These are phyloP conservation scores for Exophiala lecanii-corni DNA, from an alignment of 2,329 filamentous ascomycete species.

Conservation along the genomic window DNA sequence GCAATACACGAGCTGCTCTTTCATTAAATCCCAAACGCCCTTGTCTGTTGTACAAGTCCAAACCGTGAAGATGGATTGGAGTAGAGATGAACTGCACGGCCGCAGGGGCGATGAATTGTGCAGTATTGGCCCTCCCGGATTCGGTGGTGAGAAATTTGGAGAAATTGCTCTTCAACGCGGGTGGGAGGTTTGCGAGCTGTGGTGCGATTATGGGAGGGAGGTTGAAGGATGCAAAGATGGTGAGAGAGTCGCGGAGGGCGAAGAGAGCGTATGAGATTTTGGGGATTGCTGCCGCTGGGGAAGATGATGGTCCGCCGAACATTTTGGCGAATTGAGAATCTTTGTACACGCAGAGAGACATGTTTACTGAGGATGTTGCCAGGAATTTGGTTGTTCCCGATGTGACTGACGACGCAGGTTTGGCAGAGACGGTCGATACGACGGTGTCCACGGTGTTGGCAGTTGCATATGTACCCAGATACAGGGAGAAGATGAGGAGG, in stretches of 20 bases:
- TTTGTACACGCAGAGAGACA: slow-evolving; percentile 75
- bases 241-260: slow-evolving; percentile 72
- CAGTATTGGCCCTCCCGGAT: slow-evolving; percentile 39
- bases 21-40: slow-evolving; percentile 46
- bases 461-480: slow-evolving; percentile 83
- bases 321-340: slow-evolving; percentile 77
- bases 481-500: slow-evolving; percentile 56
- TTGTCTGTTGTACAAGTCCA: slow-evolving; percentile 76
- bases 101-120: slow-evolving; percentile 76
- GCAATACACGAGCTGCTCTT: slow-evolving; percentile 57
- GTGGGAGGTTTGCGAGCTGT: slow-evolving; percentile 55
- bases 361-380: slow-evolving; percentile 75
- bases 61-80: slow-evolving; percentile 73
- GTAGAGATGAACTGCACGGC: slow-evolving; percentile 73
- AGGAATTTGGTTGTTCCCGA: slow-evolving; percentile 75
- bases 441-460: slow-evolving; percentile 83
- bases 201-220: slow-evolving; percentile 75
- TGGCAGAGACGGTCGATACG: slow-evolving; percentile 58
- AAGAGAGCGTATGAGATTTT: slow-evolving; percentile 70
- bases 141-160: slow-evolving; percentile 32
- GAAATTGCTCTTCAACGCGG: slow-evolving; percentile 47
- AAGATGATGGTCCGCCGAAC: slow-evolving; percentile 45
- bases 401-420: slow-evolving; percentile 60
- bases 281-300: slow-evolving; percentile 48
- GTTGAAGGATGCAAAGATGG: slow-evolving; percentile 89